These are phyloP conservation scores for Pueraria montana DNA, from an alignment of 306 rosid genomes.

Conservation along the genomic window DNA sequence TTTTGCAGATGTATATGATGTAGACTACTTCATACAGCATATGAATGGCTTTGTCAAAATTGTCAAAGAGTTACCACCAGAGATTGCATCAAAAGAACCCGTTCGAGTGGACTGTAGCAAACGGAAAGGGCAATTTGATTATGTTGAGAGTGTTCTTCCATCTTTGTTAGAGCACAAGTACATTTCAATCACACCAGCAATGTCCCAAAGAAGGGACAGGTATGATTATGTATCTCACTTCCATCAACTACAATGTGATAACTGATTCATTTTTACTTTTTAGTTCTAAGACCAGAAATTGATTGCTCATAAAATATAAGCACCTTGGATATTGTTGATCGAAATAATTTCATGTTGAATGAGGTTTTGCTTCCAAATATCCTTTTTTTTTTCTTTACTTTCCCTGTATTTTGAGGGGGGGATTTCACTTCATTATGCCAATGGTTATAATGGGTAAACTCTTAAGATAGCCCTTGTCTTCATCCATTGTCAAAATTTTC, in stretches of 20 bases:
- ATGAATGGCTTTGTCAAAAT: slow-evolving; percentile 81
- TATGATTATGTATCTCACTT: slow-evolving; percentile 42
- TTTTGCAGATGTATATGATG: slow-evolving; percentile 90
- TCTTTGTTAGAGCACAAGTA: slow-evolving; percentile 74
- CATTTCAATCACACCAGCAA: slow-evolving; percentile 90
- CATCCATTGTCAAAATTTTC: slow-evolving; percentile 22
- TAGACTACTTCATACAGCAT: slow-evolving; percentile 78
- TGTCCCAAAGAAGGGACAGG: slow-evolving; percentile 98
- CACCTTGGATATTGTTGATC: slow-evolving; percentile 14
- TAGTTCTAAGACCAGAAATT: not conserved
- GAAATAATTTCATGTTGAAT: slow-evolving; percentile 9
- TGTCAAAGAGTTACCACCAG: slow-evolving; percentile 74
- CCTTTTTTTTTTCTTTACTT: not conserved
- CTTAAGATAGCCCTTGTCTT: slow-evolving; percentile 3
- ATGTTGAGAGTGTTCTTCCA: slow-evolving; percentile 87
- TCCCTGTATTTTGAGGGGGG: not conserved
- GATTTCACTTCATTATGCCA: slow-evolving; percentile 22
- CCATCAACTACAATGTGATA: not conserved
- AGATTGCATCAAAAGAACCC: slow-evolving; percentile 76
- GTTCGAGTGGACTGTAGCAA: slow-evolving; percentile 89
- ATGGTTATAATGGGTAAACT: slow-evolving; percentile 7
- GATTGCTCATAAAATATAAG: not conserved
- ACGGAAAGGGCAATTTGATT: slow-evolving; percentile 92
- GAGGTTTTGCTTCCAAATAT: slow-evolving; percentile 20
- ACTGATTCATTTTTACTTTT: not conserved